A percentile compares a stretch with the other conserved stretches of the same genome.
These are phyloP conservation scores for Neurospora cerealis DNA, from an alignment of 495 filamentous ascomycete species.

Conservation along the genomic window DNA sequence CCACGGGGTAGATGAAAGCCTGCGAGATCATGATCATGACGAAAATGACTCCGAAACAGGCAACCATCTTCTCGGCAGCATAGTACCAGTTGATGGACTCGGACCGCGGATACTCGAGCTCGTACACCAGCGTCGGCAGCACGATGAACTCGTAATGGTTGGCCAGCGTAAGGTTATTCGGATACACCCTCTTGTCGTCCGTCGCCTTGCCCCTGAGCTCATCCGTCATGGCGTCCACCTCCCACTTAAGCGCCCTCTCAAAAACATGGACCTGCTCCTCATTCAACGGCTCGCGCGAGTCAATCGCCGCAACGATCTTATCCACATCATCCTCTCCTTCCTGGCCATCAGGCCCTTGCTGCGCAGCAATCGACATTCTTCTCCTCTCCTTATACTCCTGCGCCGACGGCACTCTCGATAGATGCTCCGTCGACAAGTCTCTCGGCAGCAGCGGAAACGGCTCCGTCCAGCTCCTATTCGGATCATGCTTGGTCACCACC, in stretches of 20 bases:
- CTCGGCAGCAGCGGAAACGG: constrained; percentile 11
- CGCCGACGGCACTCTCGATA: constrained; percentile 27
- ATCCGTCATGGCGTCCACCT: constrained; percentile 49
- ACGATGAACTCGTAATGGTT: constrained; percentile 65
- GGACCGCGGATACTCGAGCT: constrained; percentile 65
- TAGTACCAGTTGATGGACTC: constrained; percentile 60
- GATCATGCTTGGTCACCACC: constrained; percentile 7
- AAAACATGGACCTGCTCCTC: constrained; percentile 49
- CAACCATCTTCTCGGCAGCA: constrained; percentile 56
- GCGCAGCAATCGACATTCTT: constrained; percentile 25
- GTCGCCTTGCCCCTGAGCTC: constrained; percentile 54
- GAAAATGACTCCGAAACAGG: constrained; percentile 57
- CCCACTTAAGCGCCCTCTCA: constrained; percentile 47
- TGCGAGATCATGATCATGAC: constrained; percentile 53
- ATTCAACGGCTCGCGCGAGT: constrained; percentile 46
- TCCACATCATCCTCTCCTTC: constrained; percentile 37
- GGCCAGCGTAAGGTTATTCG: constrained; percentile 51
- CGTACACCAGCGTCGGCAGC: constrained; percentile 66
- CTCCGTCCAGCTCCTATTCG: constrained; percentile 26
- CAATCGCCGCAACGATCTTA: constrained; percentile 43
- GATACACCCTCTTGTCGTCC: constrained; percentile 38
- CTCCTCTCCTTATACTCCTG: constrained; percentile 29
- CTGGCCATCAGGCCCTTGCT: neutral
- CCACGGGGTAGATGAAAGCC: constrained; percentile 52
- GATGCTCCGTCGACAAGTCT: constrained; percentile 26